Base-by-base conservation (phyloP, 352 stramenopile genomes). In the Pythium dissimile region DNA sequence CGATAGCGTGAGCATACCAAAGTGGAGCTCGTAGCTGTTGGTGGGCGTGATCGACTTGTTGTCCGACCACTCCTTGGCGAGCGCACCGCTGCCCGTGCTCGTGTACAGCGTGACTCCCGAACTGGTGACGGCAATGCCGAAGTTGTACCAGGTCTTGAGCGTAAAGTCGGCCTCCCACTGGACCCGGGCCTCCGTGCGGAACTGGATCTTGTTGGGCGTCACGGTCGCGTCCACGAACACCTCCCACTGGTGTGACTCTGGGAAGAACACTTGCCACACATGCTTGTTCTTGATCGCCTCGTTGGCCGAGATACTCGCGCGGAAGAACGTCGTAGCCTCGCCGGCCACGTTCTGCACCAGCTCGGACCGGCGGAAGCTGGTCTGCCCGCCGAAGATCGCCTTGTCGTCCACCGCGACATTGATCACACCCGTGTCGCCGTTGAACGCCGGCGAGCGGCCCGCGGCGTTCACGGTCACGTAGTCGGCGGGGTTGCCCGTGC, bases 291-390 rank as follows among this genome's bases (percentile, higher is more conserved):
- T 57, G 45, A 77, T 80, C 23, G 58, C 53, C 21, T 69, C 60
- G 34, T 72, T 57, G 58, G 82, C 79, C 66, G 73, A 75, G 37
- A 87, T 59, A 32, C 72, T 85, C 37, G 66, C 67, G 39, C 79
- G 79, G 64, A 89, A 89, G 59, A 86, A 86, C 38, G 71, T 83
- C 31, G 71, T 81, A 45, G 67, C 67, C 10, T 38, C 71, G 28
- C 62, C 62, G 0, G 59, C 62, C 16, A 89, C 53, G 34, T 81
- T 67, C 63, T 87, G 79, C 54, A 89, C 79, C 20, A 89, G 66
- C 38, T 89, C 79, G 2, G 79, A 85, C 43, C 79, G 79, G 41
- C 76, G 73, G 56, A 89, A 87, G 64, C 81, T 84, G 41, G 54
- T 72, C 62, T 89, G 76, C 2, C 57, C 66, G 5, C 73, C 69